Conservation (phyloP, 768 basidiomycete genomes). For the Nidularia sp. region DNA sequence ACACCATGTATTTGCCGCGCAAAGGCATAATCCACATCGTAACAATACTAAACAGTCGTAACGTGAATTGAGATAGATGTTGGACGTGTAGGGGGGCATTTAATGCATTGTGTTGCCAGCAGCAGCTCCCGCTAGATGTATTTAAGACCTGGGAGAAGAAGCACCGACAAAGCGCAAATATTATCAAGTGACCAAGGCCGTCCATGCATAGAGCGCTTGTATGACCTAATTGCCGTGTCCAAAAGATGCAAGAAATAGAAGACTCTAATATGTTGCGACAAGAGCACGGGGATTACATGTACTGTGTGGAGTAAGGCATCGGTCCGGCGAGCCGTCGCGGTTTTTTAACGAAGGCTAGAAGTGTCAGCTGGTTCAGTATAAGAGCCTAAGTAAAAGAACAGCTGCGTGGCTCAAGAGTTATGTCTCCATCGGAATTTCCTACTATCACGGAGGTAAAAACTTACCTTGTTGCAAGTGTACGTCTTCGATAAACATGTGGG, state of each 20-base stretch:
- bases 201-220: no score
- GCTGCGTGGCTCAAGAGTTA: neutral
- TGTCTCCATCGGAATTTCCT: slow-evolving; percentile 3
- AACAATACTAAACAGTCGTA: neutral
- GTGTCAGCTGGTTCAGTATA: neutral
- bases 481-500: neutral
- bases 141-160: neutral
- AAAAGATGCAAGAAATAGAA: neutral
- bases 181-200: neutral
- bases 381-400: neutral
- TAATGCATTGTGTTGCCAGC: no score
- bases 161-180: neutral
- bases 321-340: neutral
- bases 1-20: slow-evolving; percentile 30
- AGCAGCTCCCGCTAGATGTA: neutral
- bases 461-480: slow-evolving; percentile 4
- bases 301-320: no score
- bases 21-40: slow-evolving; percentile 31
- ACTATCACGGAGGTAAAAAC: slow-evolving; percentile 6
- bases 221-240: no score
- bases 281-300: no score
- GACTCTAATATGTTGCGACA: no score
- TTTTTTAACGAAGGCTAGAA: neutral
- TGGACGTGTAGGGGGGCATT: neutral
- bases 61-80: slow-evolving; percentile 3